These are phyloP conservation scores for Aspergillus pseudotamarii DNA, from an alignment of 2,329 filamentous ascomycete genomes.

Conservation along the genomic window DNA sequence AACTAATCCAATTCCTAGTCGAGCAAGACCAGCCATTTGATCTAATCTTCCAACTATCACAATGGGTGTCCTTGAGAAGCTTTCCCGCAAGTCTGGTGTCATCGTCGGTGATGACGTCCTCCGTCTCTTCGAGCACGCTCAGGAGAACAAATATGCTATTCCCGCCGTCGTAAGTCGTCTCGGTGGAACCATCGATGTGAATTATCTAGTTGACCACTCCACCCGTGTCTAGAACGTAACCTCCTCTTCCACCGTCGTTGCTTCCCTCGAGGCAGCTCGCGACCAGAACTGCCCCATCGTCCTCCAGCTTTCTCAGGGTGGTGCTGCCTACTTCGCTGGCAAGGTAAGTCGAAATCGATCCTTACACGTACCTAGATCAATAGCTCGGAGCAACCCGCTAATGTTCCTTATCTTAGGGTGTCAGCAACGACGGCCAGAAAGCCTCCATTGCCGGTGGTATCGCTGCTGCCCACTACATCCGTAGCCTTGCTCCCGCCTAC, in stretches of 20 bases:
- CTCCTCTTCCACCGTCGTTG: constrained; percentile 83
- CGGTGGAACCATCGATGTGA: background rate
- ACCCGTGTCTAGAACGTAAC: constrained; percentile 71
- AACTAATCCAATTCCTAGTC: constrained; percentile 6
- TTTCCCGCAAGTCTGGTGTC: constrained; percentile 66
- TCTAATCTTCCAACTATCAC: constrained; percentile 22
- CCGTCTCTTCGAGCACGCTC: constrained; percentile 83
- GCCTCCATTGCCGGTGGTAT: constrained; percentile 87
- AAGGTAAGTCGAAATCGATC: constrained; percentile 57
- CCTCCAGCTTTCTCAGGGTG: constrained; percentile 91
- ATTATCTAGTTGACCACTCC: constrained; percentile 6
- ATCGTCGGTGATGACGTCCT: constrained; percentile 69
- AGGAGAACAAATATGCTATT: constrained; percentile 85
- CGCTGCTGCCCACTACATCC: constrained; percentile 91
- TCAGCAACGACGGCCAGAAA: constrained; percentile 79
- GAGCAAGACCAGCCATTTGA: constrained; percentile 7
- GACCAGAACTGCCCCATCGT: constrained; percentile 90
- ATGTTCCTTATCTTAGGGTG: constrained; percentile 54
- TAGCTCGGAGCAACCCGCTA: constrained; percentile 4
- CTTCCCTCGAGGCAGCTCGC: constrained; percentile 89
- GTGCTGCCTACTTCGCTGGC: constrained; percentile 89
- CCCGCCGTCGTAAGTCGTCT: constrained; percentile 68
- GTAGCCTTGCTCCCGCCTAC: constrained; percentile 82
- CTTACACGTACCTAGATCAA: background rate
- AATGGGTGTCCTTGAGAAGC: constrained; percentile 56